phyloP scores from a whole-genome alignment of 768 basidiomycete genomes.

The Boletus subparvulus region DNA sequence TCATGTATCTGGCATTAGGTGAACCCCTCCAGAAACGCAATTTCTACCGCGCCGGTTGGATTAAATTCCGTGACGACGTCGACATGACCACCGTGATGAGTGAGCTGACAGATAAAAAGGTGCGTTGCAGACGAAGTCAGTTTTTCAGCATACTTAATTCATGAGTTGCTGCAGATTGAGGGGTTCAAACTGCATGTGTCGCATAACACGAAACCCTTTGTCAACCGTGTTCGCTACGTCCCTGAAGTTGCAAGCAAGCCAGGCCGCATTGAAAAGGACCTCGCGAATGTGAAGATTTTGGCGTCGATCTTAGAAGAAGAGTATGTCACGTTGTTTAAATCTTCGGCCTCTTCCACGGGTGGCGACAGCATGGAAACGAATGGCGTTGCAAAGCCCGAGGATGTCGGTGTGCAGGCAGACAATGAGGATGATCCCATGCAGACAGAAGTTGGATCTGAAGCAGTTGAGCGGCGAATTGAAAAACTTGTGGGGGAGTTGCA shows the following conservation, averaged over 20 bases:
- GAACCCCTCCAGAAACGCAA: conserved; percentile 92
- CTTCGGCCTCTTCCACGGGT: conserved; percentile 15
- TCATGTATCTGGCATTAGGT: conserved; percentile 83
- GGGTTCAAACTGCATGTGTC: conserved; percentile 92
- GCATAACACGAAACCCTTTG: conserved; percentile 75
- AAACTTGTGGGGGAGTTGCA: conserved; percentile 70
- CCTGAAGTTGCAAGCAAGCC: conserved; percentile 81
- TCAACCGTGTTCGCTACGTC: conserved; percentile 74
- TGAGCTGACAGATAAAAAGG: conserved; percentile 84
- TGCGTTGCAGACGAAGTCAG: conserved; percentile 28
- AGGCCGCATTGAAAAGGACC: conserved; percentile 78
- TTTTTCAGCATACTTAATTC: conserved; percentile 3
- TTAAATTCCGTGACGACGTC: conserved; percentile 80
- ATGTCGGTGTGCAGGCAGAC: conserved; percentile 37
- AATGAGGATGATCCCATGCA: conserved; percentile 50
- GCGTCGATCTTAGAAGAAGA: conserved; percentile 76
- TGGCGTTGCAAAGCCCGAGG: conserved; percentile 29
- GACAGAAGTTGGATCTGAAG: conserved; percentile 65
- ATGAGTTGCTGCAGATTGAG: conserved; percentile 63
- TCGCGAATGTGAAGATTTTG: conserved; percentile 71
- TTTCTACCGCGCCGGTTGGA: conserved; percentile 94
- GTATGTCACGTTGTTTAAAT: conserved; percentile 49
- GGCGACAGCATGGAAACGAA: conserved; percentile 28
- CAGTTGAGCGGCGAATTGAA: conserved; percentile 81
- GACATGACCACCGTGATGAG: conserved; percentile 74